A percentile compares a stretch with the other conserved stretches of the same genome.
These are phyloP conservation scores for Lactifluus echinatus DNA, from an alignment of 768 basidiomycete species.

Conservation along the genomic window DNA sequence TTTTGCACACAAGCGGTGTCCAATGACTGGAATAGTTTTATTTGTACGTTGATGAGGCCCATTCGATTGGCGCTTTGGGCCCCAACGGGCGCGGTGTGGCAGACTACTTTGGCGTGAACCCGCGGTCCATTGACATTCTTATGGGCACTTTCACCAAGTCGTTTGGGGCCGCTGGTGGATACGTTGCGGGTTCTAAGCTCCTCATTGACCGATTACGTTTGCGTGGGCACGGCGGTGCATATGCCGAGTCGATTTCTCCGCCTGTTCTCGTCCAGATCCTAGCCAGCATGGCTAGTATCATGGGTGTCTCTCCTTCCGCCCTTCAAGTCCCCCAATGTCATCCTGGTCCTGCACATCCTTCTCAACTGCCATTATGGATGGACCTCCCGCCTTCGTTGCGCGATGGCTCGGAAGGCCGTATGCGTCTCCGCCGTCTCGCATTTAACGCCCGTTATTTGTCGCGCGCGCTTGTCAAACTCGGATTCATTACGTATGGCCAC, in stretches of 20 bases:
- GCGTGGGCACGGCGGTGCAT: constrained; percentile 70
- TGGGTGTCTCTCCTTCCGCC: constrained; percentile 56
- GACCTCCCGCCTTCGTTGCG: constrained; percentile 60
- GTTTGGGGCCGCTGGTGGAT: constrained; percentile 91
- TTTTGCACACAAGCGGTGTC: neutral
- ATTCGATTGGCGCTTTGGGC: constrained; percentile 93
- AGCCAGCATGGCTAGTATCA: constrained; percentile 92
- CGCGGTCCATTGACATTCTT: constrained; percentile 76
- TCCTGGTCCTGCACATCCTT: constrained; percentile 61
- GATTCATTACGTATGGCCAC: constrained; percentile 95
- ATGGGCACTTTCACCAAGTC: constrained; percentile 99
- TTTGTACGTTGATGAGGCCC: constrained; percentile 93
- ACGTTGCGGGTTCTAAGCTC: constrained; percentile 77
- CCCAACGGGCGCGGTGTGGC: constrained; percentile 91
- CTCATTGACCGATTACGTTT: constrained; percentile 78
- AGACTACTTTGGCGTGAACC: constrained; percentile 86
- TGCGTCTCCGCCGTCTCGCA: constrained; percentile 78
- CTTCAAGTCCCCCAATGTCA: constrained; percentile 34
- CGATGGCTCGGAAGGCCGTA: constrained; percentile 77
- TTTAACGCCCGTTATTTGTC: constrained; percentile 95
- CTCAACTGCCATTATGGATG: constrained; percentile 70
- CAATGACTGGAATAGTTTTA: constrained; percentile 58
- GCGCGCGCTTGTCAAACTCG: constrained; percentile 76
- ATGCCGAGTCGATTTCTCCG: constrained; percentile 87
- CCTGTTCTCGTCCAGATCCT: constrained; percentile 86